A percentile compares a stretch with the other conserved stretches of the same genome.
phyloP scores from a whole-genome alignment of 352 stramenopile genomes.

The Phytophthora sansomeana region DNA sequence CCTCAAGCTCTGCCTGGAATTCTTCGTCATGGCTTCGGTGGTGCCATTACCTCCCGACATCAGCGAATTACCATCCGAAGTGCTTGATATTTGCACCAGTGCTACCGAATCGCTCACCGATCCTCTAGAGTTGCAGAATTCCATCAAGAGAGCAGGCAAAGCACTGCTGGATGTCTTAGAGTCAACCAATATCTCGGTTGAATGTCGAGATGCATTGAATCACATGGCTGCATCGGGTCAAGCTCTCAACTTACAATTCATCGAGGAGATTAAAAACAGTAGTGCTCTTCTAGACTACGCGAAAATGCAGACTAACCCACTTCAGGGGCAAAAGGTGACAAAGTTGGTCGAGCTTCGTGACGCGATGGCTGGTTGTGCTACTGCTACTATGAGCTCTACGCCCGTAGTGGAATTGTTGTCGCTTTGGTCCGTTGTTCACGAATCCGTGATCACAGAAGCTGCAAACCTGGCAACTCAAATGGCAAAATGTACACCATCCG shows the following conservation, averaged over 20 bases:
- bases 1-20: no score
- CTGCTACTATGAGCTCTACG: slow-evolving; percentile 14
- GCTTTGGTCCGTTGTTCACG: slow-evolving; percentile 41
- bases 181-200: slow-evolving; percentile 1
- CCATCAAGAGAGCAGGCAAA: slow-evolving; percentile 10
- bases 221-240: slow-evolving; percentile 12
- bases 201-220: slow-evolving; percentile 12
- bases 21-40: slow-evolving; percentile 11
- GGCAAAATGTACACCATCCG: background rate
- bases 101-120: background rate
- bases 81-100: background rate
- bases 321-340: background rate
- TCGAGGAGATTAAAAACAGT: slow-evolving; percentile 16
- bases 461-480: slow-evolving; percentile 2
- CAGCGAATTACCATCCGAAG: background rate
- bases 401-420: slow-evolving; percentile 36
- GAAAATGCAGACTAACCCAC: background rate
- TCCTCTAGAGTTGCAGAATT: background rate
- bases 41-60: slow-evolving; percentile 3
- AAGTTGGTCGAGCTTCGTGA: slow-evolving; percentile 36
- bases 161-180: slow-evolving; percentile 5
- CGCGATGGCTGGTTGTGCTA: slow-evolving; percentile 27
- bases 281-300: slow-evolving; percentile 1
- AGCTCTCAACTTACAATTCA: slow-evolving; percentile 2
- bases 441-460: slow-evolving; percentile 25